phyloP scores from a whole-genome alignment of 306 rosid genomes.

The Quercus wislizeni region DNA sequence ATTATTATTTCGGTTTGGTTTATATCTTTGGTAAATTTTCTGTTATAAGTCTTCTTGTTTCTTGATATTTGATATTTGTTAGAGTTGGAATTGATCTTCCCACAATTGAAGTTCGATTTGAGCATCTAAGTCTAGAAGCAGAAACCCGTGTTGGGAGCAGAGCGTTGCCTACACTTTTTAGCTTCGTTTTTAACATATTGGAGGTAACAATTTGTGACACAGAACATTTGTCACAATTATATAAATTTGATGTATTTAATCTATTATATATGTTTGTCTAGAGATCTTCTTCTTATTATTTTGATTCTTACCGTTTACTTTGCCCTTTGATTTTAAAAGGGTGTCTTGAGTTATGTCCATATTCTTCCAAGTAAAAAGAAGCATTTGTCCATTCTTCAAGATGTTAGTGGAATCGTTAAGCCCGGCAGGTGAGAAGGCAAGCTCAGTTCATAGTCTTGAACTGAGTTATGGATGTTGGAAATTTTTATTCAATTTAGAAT shows the following conservation, averaged over 20 bases:
- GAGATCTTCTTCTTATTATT: background rate
- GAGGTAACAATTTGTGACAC: slow-evolving; percentile 28
- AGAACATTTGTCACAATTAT: no score
- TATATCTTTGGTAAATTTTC: no score
- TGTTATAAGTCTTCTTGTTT: background rate
- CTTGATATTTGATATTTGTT: background rate
- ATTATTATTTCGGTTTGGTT: no score
- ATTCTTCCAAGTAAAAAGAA: slow-evolving; percentile 35
- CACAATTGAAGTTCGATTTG: slow-evolving; percentile 67
- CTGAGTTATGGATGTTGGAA: background rate
- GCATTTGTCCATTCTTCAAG: slow-evolving; percentile 46
- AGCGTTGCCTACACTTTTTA: slow-evolving; percentile 57
- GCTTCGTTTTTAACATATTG: slow-evolving; percentile 30
- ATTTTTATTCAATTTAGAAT: background rate
- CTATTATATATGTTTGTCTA: no score
- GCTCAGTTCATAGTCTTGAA: background rate
- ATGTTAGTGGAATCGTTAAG: slow-evolving; percentile 65
- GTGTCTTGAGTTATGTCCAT: slow-evolving; percentile 26
- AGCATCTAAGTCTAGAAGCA: slow-evolving; percentile 61
- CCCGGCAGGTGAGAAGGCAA: slow-evolving; percentile 46
- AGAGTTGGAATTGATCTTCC: slow-evolving; percentile 75
- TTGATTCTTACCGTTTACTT: background rate
- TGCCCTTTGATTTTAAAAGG: slow-evolving; percentile 23
- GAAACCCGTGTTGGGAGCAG: slow-evolving; percentile 64
- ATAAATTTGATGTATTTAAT: no score